Base-by-base conservation (phyloP, 2,329 filamentous ascomycete genomes). In the Samsoniella hepiali region DNA sequence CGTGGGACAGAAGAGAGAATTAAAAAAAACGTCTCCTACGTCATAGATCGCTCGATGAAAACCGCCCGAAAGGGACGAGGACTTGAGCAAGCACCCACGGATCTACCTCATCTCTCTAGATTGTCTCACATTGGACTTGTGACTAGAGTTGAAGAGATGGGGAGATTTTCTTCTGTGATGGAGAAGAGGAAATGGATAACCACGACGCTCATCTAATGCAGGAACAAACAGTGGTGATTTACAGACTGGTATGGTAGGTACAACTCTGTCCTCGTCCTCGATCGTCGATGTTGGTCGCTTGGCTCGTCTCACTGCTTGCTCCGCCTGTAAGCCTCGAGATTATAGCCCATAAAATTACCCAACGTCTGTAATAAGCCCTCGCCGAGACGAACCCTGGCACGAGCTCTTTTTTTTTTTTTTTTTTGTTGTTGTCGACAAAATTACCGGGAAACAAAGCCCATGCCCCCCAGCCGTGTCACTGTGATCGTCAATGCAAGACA, bases 401-500 rank as follows among this genome's bases (percentile, higher is more conserved):
- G 11, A 40, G 2, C n/a, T 5, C 15, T 5, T 45, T 5, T 45
- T 22, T 22, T 22, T 22, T 22, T 22, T 22, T 22, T 22, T 22
- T 22, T 1, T 22, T 22, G 22, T 22, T 22, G 22, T 22, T 22
- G 22, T 22, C 22, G 42, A 29, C n/a, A 49, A 49, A 49, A 54
- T 10, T n/a, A 32, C n/a, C 50, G 9, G 50, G 6, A 38, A 22
- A 15, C 34, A 27, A 38, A 32, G 50, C 45, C 10, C 45, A 49
- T 49, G 22, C 22, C 22, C 22, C 22, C 11, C 45, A 49, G 29
- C 45, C 27, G 38, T 40, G 38, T 27, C n/a, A 29, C 22, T 3
- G 45, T 49, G 27, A 56, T 56, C 54, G 27, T n/a, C 54, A 44
- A 56, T 56, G 54, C 27, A 44, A 56, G 54, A 36, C 54, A 44